A percentile compares a stretch with the other conserved stretches of the same genome.
Conservation (phyloP, 805 yeast species). For the Saturnispora saitoi region DNA sequence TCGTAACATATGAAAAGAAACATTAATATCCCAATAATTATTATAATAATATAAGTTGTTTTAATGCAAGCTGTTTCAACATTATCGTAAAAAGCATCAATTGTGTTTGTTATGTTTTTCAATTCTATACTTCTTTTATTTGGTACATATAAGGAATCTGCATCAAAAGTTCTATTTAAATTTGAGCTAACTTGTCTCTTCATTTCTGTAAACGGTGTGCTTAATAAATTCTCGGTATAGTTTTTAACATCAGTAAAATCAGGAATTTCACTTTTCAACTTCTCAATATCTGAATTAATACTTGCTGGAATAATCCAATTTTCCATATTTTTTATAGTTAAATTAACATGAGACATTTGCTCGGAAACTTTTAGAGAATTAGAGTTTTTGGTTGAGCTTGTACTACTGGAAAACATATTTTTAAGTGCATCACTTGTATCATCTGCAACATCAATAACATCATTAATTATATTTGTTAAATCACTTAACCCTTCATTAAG, state of each 20-base stretch:
- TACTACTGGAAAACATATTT: slow-evolving; percentile 34
- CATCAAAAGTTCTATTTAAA: slow-evolving; percentile 16
- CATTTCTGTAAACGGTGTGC: slow-evolving; percentile 50
- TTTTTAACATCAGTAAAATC: slow-evolving; percentile 57
- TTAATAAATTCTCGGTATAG: slow-evolving; percentile 44
- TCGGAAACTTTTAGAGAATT: slow-evolving; percentile 27
- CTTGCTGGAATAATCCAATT: slow-evolving; percentile 57
- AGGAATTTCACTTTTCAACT: slow-evolving; percentile 47
- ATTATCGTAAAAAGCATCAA: slow-evolving; percentile 32
- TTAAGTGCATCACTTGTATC: slow-evolving; percentile 34
- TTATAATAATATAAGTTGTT: slow-evolving; percentile 32
- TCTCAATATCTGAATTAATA: slow-evolving; percentile 49
- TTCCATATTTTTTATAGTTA: slow-evolving; percentile 48
- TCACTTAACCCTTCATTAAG: slow-evolving; percentile 60
- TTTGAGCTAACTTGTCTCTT: slow-evolving; percentile 29
- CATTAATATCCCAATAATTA: slow-evolving; percentile 33
- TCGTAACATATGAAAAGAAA: slow-evolving; percentile 33
- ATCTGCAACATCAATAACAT: slow-evolving; percentile 41
- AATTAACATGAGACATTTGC: slow-evolving; percentile 40
- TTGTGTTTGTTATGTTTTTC: slow-evolving; percentile 34
- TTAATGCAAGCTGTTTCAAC: slow-evolving; percentile 28
- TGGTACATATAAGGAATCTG: slow-evolving; percentile 34
- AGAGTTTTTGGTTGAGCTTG: slow-evolving; percentile 24
- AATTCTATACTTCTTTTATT: slow-evolving; percentile 25
- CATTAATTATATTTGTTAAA: slow-evolving; percentile 49